Evolutionary conservation across 2,329 filamentous ascomycete genomes (phyloP).

Genomic region (Xenoacremonium recifei): DNA sequence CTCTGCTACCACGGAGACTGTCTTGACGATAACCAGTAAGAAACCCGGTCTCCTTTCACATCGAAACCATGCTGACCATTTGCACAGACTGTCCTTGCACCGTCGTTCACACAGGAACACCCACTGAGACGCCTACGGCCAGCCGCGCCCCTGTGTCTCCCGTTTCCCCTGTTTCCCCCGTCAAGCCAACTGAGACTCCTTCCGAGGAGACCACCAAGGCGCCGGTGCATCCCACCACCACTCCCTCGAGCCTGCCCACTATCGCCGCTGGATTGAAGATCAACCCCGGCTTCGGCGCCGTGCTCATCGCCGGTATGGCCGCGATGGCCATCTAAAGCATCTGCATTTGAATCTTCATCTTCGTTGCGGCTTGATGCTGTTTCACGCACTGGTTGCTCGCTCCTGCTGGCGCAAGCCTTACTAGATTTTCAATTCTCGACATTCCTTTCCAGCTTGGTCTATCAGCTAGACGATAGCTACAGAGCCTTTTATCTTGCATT

Average conservation of each 20-base stretch:
- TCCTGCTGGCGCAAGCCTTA: no score
- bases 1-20: conserved; percentile 40
- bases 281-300: conserved; percentile 33
- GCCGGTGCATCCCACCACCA: conserved; percentile 17
- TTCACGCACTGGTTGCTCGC: no score
- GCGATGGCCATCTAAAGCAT: conserved; percentile 34
- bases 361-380: no score
- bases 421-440: no score
- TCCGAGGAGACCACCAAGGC: conserved; percentile 8
- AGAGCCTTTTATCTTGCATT: no score
- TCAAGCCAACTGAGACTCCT: conserved; percentile 9
- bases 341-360: not conserved
- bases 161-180: not conserved
- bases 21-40: conserved; percentile 46
- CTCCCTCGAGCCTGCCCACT: no score
- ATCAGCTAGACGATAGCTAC: no score
- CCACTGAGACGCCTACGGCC: conserved; percentile 1
- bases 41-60: not conserved
- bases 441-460: no score
- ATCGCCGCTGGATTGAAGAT: conserved; percentile 38
- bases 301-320: conserved; percentile 38
- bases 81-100: conserved; percentile 47
- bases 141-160: not conserved
- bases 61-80: conserved; percentile 21
- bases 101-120: conserved; percentile 30